Conservation (phyloP, 1,284 basidiomycete genomes). For the Kalmanozyma brasiliensis region DNA sequence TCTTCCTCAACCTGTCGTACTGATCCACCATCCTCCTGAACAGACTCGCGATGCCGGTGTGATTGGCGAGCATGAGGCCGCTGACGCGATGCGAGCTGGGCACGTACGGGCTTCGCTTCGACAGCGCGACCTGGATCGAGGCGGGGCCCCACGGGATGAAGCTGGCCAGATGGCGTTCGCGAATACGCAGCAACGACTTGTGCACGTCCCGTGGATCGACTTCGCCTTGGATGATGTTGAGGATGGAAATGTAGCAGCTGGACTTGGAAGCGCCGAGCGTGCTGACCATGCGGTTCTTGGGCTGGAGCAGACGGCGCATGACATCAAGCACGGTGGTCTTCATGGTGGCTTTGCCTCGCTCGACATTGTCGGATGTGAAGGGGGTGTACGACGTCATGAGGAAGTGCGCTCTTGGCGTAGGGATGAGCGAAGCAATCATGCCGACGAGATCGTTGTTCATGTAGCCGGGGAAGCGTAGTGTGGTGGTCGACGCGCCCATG, state of each 20-base stretch:
- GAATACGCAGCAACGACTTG: slow-evolving; percentile 93
- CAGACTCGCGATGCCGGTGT: slow-evolving; percentile 85
- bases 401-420: slow-evolving; percentile 98
- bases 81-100: slow-evolving; percentile 88
- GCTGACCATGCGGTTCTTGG: slow-evolving; percentile 99
- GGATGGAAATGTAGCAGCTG: slow-evolving; percentile 85
- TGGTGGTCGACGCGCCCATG: slow-evolving; percentile 88
- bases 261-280: slow-evolving; percentile 71
- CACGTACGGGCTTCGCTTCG: slow-evolving; percentile 88
- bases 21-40: slow-evolving; percentile 97
- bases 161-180: slow-evolving; percentile 93
- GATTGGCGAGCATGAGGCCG: slow-evolving; percentile 98
- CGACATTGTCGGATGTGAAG: slow-evolving; percentile 83
- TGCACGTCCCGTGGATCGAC: slow-evolving; percentile 97
- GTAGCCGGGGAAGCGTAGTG: slow-evolving; percentile 95
- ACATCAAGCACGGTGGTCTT: slow-evolving; percentile 81
- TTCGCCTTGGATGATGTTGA: slow-evolving; percentile 98
- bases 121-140: slow-evolving; percentile 95
- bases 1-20: slow-evolving; percentile 85
- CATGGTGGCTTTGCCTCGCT: slow-evolving; percentile 66
- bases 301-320: slow-evolving; percentile 95
- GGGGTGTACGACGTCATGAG: slow-evolving; percentile 99
- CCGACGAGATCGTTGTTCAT: slow-evolving; percentile 98
- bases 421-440: slow-evolving; percentile 95
- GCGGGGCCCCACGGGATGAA: slow-evolving; percentile 99